Percentiles rank a stretch among this genome's conserved stretches.
Conservation (phyloP, 1,139 yeast species). For the Sugiyamaella xylanicola region DNA sequence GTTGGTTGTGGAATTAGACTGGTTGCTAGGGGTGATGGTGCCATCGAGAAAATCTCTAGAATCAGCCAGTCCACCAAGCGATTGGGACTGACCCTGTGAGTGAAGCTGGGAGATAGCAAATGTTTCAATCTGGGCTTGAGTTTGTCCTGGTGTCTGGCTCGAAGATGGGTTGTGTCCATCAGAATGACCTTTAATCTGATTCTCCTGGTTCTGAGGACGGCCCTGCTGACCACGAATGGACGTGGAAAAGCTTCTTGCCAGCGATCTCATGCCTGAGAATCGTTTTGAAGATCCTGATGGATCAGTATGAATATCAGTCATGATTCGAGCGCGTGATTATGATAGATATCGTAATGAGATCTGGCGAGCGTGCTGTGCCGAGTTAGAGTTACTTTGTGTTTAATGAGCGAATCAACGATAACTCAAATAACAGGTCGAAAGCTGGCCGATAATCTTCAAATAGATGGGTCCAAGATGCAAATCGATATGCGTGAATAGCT, state of each 20-base stretch:
- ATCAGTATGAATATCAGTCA: conserved; percentile 10
- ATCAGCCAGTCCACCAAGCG: not conserved
- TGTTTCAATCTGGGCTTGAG: not conserved
- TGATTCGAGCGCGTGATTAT: not conserved
- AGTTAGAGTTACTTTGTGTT: too few species aligned
- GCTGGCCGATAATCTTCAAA: too few species aligned
- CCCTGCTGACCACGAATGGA: not conserved
- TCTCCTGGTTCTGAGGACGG: not conserved
- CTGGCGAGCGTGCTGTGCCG: too few species aligned
- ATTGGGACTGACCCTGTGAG: not conserved
- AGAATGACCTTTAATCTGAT: not conserved
- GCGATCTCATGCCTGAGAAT: conserved; percentile 18
- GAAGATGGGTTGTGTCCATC: too few species aligned
- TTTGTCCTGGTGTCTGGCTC: not conserved
- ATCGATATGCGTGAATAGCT: too few species aligned
- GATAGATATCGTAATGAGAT: too few species aligned
- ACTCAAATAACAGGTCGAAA: too few species aligned
- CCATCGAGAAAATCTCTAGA: not conserved
- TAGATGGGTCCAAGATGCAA: too few species aligned
- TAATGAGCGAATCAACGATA: too few species aligned
- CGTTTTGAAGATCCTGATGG: conserved; percentile 10
- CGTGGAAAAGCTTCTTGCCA: conserved; percentile 12
- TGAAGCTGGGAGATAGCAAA: not conserved
- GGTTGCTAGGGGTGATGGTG: conserved; percentile 5
- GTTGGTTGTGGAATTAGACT: not conserved